Evolutionary conservation across 495 filamentous ascomycete species (phyloP).

Genomic region (Elasticomyces elasticus): DNA sequence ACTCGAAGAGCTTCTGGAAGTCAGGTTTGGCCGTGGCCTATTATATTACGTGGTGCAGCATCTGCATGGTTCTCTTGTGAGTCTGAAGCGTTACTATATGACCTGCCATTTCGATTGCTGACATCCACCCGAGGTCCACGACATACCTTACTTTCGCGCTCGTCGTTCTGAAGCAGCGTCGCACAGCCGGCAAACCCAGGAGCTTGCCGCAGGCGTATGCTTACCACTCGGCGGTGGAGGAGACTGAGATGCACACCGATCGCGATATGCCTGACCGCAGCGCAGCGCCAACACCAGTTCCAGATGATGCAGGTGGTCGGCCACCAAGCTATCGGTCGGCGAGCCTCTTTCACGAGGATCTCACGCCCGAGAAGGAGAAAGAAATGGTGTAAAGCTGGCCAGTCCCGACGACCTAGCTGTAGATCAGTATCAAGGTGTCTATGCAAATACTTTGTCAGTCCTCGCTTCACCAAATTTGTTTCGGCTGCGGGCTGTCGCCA

Average conservation of each 20-base stretch:
- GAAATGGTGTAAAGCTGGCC: constrained; percentile 1
- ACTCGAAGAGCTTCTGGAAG: not conserved
- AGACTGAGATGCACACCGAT: constrained; percentile 5
- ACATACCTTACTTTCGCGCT: constrained; percentile 1
- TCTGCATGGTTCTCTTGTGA: not conserved
- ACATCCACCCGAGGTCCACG: too few relatives aligned
- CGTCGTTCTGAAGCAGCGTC: not conserved
- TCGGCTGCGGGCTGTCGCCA: too few relatives aligned
- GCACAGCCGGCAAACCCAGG: not conserved
- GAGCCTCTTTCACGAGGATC: not conserved
- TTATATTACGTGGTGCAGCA: not conserved
- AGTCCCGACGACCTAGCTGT: not conserved
- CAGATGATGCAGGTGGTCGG: not conserved
- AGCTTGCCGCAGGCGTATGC: not conserved
- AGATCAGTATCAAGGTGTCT: too few relatives aligned
- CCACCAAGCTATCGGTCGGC: not conserved
- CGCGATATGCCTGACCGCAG: constrained; percentile 6
- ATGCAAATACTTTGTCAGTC: too few relatives aligned
- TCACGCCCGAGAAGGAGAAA: not conserved
- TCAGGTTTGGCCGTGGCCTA: constrained; percentile 1
- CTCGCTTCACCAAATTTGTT: too few relatives aligned
- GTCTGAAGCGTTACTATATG: not conserved
- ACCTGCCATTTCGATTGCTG: too few relatives aligned
- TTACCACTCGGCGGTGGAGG: not conserved
- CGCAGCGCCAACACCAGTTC: not conserved